Base-by-base conservation (phyloP, 441 rosid species). In the Adansonia gregorii region DNA sequence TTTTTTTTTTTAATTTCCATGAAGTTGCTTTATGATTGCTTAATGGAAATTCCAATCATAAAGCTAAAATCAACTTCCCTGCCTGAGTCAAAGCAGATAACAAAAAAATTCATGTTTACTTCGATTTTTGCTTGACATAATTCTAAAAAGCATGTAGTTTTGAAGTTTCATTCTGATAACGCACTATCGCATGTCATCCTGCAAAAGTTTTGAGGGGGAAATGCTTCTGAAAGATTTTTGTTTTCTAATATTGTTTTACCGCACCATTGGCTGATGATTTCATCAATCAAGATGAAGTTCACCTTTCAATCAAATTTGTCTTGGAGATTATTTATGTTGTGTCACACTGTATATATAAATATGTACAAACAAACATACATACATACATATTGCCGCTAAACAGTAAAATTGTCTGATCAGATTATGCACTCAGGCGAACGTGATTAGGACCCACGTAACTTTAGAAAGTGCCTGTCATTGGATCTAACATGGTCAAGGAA, bases 381-480 rank as follows among this genome's bases (percentile, higher is more conserved):
- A n/a, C n/a, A n/a, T 46, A 46, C 51, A n/a, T 52, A 5, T 15
- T n/a, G 2, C 8, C n/a, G 59, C 60, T 55, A 55, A 55, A 55
- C 22, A 2, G 60, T 55, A 17, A 7, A 55, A n/a, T 61, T 41
- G 51, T 66, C 6, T 66, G 70, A 52, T 35, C 79, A 89, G 97
- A 75, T 69, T 90, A 69, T 77, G 87, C 15, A 84, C 91, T 69
- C 82, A 83, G 67, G 98, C 97, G 1, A 91, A 91, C 82, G 74
- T 91, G 4, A 41, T 85, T 1, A 93, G 94, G 74, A 90, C 96
- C 4, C 2, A 24, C 86, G 88, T 68, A n/a, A 89, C 46, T 91
- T 39, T 89, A 91, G 66, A 88, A 92, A 79, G 95, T 94, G 48
- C 96, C 93, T 9, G 55, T 86, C 10, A 78, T 68, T 48, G 78